Conservation (phyloP, 108 stramenopile species). For the Cyclostephanos tholiformis region DNA sequence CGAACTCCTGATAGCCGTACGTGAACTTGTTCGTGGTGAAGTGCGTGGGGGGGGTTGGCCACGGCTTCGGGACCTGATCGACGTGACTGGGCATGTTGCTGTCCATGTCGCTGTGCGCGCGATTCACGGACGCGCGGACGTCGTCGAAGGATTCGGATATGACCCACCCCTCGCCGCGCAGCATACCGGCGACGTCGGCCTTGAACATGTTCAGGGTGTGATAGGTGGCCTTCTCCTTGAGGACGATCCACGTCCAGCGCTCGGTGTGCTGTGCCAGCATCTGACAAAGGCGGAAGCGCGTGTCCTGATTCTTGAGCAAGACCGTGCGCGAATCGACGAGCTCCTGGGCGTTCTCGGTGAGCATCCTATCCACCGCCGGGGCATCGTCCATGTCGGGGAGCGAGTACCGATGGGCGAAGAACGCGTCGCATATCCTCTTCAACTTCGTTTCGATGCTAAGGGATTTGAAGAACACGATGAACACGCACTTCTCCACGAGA, state of each 20-base stretch:
- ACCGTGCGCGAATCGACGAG: constrained; percentile 89
- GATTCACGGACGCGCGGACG: constrained; percentile 74
- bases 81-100: constrained; percentile 86
- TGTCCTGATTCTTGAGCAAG: constrained; percentile 96
- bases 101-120: constrained; percentile 91
- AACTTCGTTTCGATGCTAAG: constrained; percentile 92
- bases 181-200: constrained; percentile 93
- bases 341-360: constrained; percentile 88
- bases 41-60: constrained; percentile 97
- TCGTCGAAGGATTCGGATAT: constrained; percentile 74
- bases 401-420: constrained; percentile 91
- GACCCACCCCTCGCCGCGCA: constrained; percentile 98
- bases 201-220: constrained; percentile 99
- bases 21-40: constrained; percentile 97
- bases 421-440: constrained; percentile 98
- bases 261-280: constrained; percentile 86
- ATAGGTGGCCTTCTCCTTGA: constrained; percentile 94
- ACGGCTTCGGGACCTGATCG: constrained; percentile 86
- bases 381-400: constrained; percentile 95
- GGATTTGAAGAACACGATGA: constrained; percentile 97
- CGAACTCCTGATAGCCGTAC: constrained; percentile 95
- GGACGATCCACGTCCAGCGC: constrained; percentile 91
- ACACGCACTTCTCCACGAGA: constrained; percentile 89
- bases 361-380: constrained; percentile 79
- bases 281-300: constrained; percentile 89